These are phyloP conservation scores for Verbena officinalis DNA, from an alignment of 257 asterid species.

Conservation along the genomic window DNA sequence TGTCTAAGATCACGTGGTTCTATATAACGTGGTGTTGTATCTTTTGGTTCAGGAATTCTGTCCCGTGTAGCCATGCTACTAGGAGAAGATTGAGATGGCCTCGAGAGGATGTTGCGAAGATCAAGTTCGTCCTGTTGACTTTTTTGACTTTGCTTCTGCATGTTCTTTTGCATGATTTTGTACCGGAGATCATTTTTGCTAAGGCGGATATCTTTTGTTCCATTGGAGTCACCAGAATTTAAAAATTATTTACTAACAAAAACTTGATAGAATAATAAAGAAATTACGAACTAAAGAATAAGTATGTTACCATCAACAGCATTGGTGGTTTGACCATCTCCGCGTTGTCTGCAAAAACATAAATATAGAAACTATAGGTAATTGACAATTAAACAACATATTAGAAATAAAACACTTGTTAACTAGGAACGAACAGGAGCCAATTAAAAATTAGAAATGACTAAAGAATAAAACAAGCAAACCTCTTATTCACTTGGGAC, in stretches of 20 bases:
- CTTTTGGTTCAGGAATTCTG: slow-evolving; percentile 48
- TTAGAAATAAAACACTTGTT: neutral
- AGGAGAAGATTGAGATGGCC: slow-evolving; percentile 82
- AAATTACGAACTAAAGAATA: slow-evolving; percentile 14
- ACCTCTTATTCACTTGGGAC: slow-evolving; percentile 66
- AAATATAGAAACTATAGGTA: slow-evolving; percentile 18
- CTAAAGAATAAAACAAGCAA: neutral
- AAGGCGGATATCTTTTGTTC: slow-evolving; percentile 54
- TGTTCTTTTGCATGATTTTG: slow-evolving; percentile 65
- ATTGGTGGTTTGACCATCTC: slow-evolving; percentile 48
- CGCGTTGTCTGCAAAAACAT: slow-evolving; percentile 60
- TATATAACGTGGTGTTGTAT: slow-evolving; percentile 38
- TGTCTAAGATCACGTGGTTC: slow-evolving; percentile 43
- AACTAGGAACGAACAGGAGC: slow-evolving; percentile 13
- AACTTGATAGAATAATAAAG: slow-evolving; percentile 22
- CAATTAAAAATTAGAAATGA: neutral
- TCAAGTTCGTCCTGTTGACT: slow-evolving; percentile 58
- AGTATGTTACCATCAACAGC: slow-evolving; percentile 55
- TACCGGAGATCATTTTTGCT: slow-evolving; percentile 75
- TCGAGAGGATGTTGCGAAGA: slow-evolving; percentile 78
- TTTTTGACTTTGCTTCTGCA: slow-evolving; percentile 47
- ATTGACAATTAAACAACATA: slow-evolving; percentile 3
- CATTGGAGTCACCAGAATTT: slow-evolving; percentile 30
- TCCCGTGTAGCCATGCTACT: slow-evolving; percentile 40
- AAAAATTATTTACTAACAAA: slow-evolving; percentile 25